Evolutionary conservation across 2,329 filamentous ascomycete genomes (phyloP).

Genomic region (Gliomastix tumulicola): DNA sequence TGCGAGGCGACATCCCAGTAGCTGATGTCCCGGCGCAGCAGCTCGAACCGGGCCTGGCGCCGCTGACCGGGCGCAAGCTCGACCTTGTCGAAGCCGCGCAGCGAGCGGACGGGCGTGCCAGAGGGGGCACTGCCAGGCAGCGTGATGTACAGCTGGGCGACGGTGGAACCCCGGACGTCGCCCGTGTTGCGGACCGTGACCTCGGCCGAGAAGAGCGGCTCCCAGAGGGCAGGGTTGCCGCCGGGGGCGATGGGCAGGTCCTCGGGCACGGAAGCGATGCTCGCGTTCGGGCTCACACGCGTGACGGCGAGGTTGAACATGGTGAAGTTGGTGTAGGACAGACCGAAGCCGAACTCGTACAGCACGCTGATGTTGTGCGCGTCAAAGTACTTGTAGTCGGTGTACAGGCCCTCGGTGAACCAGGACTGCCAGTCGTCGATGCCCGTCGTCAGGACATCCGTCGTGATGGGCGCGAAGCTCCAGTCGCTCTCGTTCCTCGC

Average conservation of each 20-base stretch:
- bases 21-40: slow-evolving; percentile 40
- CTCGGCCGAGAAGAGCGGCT: slow-evolving; percentile 37
- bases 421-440: slow-evolving; percentile 31
- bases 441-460: slow-evolving; percentile 25
- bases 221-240: slow-evolving; percentile 49
- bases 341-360: slow-evolving; percentile 62
- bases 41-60: slow-evolving; percentile 30
- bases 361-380: slow-evolving; percentile 48
- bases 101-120: slow-evolving; percentile 38
- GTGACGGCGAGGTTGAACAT: slow-evolving; percentile 27
- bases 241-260: slow-evolving; percentile 32
- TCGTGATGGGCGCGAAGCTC: slow-evolving; percentile 33
- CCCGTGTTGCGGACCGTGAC: slow-evolving; percentile 46
- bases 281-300: slow-evolving; percentile 13
- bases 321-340: slow-evolving; percentile 60
- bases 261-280: slow-evolving; percentile 19
- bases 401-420: slow-evolving; percentile 59
- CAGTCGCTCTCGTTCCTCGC: slow-evolving; percentile 45
- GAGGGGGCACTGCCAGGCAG: slow-evolving; percentile 27
- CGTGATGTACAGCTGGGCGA: slow-evolving; percentile 48
- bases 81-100: slow-evolving; percentile 46
- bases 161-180: slow-evolving; percentile 34
- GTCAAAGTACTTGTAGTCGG: slow-evolving; percentile 63
- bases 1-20: slow-evolving; percentile 38
- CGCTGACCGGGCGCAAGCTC: slow-evolving; percentile 30